phyloP scores from a whole-genome alignment of 2,329 filamentous ascomycete genomes.

The Thelonectria blattea region DNA sequence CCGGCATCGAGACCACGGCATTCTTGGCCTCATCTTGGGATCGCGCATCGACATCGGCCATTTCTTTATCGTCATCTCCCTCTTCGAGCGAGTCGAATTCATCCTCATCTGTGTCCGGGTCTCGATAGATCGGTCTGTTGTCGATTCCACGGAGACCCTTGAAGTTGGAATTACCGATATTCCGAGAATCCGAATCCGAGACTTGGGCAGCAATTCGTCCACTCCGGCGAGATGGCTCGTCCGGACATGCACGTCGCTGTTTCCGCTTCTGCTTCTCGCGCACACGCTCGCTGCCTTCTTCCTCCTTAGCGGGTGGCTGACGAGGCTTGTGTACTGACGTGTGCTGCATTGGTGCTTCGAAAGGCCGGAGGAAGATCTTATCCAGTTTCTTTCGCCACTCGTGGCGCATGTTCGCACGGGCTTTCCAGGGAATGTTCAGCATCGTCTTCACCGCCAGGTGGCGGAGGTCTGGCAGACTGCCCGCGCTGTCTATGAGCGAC shows the following conservation, averaged over 20 bases:
- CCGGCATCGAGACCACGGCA: slow-evolving; percentile 37
- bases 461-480: slow-evolving; percentile 69
- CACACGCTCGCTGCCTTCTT: not conserved
- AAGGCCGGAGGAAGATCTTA: slow-evolving; percentile 65
- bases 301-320: slow-evolving; percentile 18
- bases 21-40: slow-evolving; percentile 12
- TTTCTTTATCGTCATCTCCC: slow-evolving; percentile 19
- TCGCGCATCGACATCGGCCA: slow-evolving; percentile 14
- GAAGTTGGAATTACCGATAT: slow-evolving; percentile 26
- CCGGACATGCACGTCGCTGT: slow-evolving; percentile 25
- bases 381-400: slow-evolving; percentile 77
- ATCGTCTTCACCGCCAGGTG: slow-evolving; percentile 76
- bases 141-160: slow-evolving; percentile 24
- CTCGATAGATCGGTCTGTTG: slow-evolving; percentile 47
- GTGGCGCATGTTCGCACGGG: slow-evolving; percentile 78
- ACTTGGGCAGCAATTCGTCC: slow-evolving; percentile 42
- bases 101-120: slow-evolving; percentile 54
- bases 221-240: slow-evolving; percentile 46
- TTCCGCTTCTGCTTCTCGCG: slow-evolving; percentile 29
- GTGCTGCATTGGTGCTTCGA: slow-evolving; percentile 46
- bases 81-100: slow-evolving; percentile 43
- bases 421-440: slow-evolving; percentile 80
- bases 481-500: slow-evolving; percentile 76
- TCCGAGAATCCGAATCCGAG: slow-evolving; percentile 35
- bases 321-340: slow-evolving; percentile 27